Percentiles rank a stretch among this genome's conserved stretches.
phyloP scores from a whole-genome alignment of 208 protist species.

The Trypanosoma lewisi region DNA sequence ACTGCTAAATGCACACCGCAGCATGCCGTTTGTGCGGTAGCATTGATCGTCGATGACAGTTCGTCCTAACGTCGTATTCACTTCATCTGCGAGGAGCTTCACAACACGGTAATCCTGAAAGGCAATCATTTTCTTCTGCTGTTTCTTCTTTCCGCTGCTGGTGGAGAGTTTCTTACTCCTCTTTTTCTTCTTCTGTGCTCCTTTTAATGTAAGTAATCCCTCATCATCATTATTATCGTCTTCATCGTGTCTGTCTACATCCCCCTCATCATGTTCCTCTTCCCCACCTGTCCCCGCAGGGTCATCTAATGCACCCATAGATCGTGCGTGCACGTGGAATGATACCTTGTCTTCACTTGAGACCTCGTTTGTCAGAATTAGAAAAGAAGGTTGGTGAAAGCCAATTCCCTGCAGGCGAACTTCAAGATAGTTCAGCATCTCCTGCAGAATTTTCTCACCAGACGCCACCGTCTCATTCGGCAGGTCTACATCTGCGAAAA shows the following conservation, averaged over 20 bases:
- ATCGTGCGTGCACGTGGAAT: constrained; percentile 74
- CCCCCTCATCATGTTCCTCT: background rate
- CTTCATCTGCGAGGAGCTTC: constrained; percentile 71
- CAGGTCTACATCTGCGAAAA: constrained; percentile 79
- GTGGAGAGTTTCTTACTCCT: background rate
- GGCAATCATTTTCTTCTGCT: constrained; percentile 41
- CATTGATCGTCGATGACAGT: constrained; percentile 66
- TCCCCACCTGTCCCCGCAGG: background rate
- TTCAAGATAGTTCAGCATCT: constrained; percentile 78
- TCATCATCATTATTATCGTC: constrained; percentile 9
- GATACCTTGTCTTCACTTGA: constrained; percentile 55
- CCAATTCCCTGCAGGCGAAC: constrained; percentile 72
- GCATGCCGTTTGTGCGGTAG: constrained; percentile 74
- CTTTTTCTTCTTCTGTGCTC: background rate
- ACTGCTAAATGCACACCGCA: constrained; percentile 74
- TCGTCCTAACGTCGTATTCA: constrained; percentile 66
- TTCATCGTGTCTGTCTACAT: no score
- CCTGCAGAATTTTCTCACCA: constrained; percentile 55
- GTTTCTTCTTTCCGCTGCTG: background rate
- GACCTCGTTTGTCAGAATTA: constrained; percentile 74
- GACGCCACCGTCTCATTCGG: constrained; percentile 32
- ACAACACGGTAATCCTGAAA: constrained; percentile 82
- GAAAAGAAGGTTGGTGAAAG: constrained; percentile 71
- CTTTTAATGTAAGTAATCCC: background rate
- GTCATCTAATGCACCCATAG: constrained; percentile 29